Evolutionary conservation across 345 rosid species (phyloP).

Genomic region (Firmiana major): DNA sequence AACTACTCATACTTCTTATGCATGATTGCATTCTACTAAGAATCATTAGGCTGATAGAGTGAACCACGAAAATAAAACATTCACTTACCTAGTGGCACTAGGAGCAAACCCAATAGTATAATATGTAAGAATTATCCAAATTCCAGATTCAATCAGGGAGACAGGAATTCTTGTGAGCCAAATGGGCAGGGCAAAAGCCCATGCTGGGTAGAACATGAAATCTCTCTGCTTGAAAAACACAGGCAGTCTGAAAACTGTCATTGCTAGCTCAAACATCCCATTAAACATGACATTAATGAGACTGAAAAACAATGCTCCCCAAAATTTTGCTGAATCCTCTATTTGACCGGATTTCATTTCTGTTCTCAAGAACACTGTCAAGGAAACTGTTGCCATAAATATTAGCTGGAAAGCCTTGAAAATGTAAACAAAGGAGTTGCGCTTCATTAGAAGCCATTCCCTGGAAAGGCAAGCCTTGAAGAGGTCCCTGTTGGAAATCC

Average conservation of each 20-base stretch:
- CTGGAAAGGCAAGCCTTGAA: constrained; percentile 49
- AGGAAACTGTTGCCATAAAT: constrained; percentile 45
- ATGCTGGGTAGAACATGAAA: constrained; percentile 48
- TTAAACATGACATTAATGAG: constrained; percentile 52
- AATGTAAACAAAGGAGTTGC: constrained; percentile 39
- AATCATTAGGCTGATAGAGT: not conserved
- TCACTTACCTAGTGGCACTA: constrained; percentile 38
- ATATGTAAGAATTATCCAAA: constrained; percentile 52
- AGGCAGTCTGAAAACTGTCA: constrained; percentile 46
- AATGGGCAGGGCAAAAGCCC: constrained; percentile 57
- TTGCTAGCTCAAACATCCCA: constrained; percentile 52
- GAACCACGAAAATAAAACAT: not conserved
- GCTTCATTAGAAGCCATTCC: constrained; percentile 52
- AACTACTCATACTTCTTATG: not conserved
- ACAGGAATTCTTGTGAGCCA: constrained; percentile 50
- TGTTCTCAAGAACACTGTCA: constrained; percentile 45
- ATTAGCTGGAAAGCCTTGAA: constrained; percentile 50
- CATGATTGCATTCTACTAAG: not conserved
- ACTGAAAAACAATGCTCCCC: constrained; percentile 53
- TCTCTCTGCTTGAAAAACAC: constrained; percentile 53
- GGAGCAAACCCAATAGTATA: constrained; percentile 68
- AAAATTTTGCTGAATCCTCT: constrained; percentile 32
- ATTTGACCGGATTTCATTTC: constrained; percentile 35
- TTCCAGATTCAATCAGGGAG: constrained; percentile 43
- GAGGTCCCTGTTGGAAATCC: constrained; percentile 50